These are phyloP conservation scores for Phytophthora capsici DNA, from an alignment of 352 stramenopile species.

Conservation along the genomic window DNA sequence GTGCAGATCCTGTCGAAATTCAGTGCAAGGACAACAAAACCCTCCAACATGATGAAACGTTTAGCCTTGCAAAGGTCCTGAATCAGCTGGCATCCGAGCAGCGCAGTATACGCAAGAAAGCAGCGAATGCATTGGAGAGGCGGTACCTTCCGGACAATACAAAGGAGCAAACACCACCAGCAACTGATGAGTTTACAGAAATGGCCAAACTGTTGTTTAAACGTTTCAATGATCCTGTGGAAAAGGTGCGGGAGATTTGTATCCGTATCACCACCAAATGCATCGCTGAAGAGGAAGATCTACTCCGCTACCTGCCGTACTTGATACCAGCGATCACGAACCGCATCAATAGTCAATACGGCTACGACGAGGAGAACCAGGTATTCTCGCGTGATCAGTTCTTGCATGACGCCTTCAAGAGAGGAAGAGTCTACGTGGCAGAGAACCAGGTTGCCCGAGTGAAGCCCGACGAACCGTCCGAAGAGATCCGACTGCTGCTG, in stretches of 20 bases:
- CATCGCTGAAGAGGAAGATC: constrained; percentile 54
- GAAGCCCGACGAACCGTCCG: constrained; percentile 68
- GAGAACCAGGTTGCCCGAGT: constrained; percentile 47
- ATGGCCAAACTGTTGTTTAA: constrained; percentile 83
- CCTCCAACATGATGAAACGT: constrained; percentile 19
- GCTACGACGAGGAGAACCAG: constrained; percentile 80
- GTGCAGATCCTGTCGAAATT: not conserved
- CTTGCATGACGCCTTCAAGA: constrained; percentile 79
- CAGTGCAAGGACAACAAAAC: not conserved
- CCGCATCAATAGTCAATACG: constrained; percentile 71
- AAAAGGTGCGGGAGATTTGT: constrained; percentile 80
- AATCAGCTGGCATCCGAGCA: constrained; percentile 69
- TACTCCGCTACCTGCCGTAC: constrained; percentile 77
- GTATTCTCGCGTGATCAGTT: constrained; percentile 73
- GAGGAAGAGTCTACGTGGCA: constrained; percentile 66
- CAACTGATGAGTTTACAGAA: constrained; percentile 37
- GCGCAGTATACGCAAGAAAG: constrained; percentile 61
- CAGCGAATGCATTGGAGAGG: constrained; percentile 52
- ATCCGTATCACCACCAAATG: constrained; percentile 60
- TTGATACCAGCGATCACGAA: constrained; percentile 71
- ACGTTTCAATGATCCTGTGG: constrained; percentile 82
- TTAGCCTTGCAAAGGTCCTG: constrained; percentile 57
- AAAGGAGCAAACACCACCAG: not conserved
- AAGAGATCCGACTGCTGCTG: constrained; percentile 79
- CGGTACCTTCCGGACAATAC: constrained; percentile 40